Evolutionary conservation across 2,329 filamentous ascomycete genomes (phyloP).

Genomic region (Alternaria sp.): DNA sequence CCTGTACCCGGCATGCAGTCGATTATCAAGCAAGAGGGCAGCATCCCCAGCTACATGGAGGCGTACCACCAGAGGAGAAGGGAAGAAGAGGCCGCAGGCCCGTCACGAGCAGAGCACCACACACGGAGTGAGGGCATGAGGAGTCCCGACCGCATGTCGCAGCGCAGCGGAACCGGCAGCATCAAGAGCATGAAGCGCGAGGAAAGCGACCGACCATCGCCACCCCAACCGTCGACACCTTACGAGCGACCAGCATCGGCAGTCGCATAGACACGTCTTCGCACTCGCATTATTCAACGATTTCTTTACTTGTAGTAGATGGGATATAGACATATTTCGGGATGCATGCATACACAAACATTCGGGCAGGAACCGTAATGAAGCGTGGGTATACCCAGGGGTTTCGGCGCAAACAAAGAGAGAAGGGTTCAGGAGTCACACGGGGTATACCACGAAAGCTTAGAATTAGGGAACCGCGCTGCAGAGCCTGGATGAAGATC

Average conservation of each 20-base stretch:
- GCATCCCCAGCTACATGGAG: conserved; percentile 36
- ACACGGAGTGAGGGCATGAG: conserved; percentile 36
- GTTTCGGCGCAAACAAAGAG: conserved; percentile 12
- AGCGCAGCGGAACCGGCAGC: conserved; percentile 43
- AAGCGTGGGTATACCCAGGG: conserved; percentile 23
- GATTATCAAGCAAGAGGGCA: conserved; percentile 37
- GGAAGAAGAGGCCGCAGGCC: conserved; percentile 31
- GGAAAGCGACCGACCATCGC: conserved; percentile 29
- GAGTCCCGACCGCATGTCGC: conserved; percentile 44
- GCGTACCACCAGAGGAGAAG: conserved; percentile 41
- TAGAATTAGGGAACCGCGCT: conserved; percentile 8
- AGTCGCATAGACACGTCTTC: conserved; percentile 1
- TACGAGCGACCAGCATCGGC: conserved; percentile 15
- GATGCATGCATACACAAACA: conserved; percentile 1
- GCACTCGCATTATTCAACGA: not conserved
- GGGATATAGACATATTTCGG: not conserved
- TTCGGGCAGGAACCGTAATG: conserved; percentile 40
- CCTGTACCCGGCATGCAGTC: conserved; percentile 38
- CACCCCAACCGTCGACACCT: conserved; percentile 22
- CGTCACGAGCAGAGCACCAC: conserved; percentile 31
- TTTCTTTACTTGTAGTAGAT: conserved; percentile 2
- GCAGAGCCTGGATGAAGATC: conserved; percentile 24
- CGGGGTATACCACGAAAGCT: conserved; percentile 11
- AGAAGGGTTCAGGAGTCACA: not conserved
- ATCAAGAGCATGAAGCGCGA: conserved; percentile 44